phyloP scores from a whole-genome alignment of 495 filamentous ascomycete genomes.

The Penicillium odoratum region DNA sequence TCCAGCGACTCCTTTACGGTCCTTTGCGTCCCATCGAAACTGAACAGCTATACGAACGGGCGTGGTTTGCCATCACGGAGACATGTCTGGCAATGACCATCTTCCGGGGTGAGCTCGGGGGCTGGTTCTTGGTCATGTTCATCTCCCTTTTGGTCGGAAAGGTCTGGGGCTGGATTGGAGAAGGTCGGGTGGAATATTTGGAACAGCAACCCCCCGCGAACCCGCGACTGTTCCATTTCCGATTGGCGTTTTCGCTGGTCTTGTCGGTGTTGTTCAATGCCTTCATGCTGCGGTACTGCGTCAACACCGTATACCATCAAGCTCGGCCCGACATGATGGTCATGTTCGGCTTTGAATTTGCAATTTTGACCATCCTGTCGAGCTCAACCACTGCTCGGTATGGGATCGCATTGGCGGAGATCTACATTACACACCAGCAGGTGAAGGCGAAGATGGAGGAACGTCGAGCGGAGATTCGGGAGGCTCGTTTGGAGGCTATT shows the following conservation, averaged over 20 bases:
- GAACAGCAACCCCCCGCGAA: conserved; percentile 95
- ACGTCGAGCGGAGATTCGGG: conserved; percentile 63
- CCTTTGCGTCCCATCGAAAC: conserved; percentile 89
- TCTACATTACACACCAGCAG: conserved; percentile 69
- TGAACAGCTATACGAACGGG: conserved; percentile 95
- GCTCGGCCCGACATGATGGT: conserved; percentile 98
- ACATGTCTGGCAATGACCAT: conserved; percentile 99
- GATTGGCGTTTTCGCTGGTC: conserved; percentile 74
- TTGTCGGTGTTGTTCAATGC: conserved; percentile 75
- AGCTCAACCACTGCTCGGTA: conserved; percentile 78
- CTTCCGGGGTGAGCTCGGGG: conserved; percentile 90
- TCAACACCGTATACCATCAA: conserved; percentile 77
- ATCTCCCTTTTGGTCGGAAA: conserved; percentile 87
- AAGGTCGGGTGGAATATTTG: conserved; percentile 87
- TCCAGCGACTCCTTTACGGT: conserved; percentile 90
- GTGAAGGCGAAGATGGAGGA: conserved; percentile 63
- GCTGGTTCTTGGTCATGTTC: conserved; percentile 95
- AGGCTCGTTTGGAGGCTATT: conserved; percentile 56
- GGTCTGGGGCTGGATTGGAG: conserved; percentile 97
- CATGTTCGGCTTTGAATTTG: conserved; percentile 98
- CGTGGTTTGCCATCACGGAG: conserved; percentile 96
- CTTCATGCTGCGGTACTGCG: conserved; percentile 74
- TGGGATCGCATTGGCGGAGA: conserved; percentile 74
- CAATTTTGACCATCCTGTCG: conserved; percentile 77
- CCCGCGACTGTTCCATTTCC: conserved; percentile 82